These are phyloP conservation scores for Alternaria longipes DNA, from an alignment of 2,329 filamentous ascomycete species.

Conservation along the genomic window DNA sequence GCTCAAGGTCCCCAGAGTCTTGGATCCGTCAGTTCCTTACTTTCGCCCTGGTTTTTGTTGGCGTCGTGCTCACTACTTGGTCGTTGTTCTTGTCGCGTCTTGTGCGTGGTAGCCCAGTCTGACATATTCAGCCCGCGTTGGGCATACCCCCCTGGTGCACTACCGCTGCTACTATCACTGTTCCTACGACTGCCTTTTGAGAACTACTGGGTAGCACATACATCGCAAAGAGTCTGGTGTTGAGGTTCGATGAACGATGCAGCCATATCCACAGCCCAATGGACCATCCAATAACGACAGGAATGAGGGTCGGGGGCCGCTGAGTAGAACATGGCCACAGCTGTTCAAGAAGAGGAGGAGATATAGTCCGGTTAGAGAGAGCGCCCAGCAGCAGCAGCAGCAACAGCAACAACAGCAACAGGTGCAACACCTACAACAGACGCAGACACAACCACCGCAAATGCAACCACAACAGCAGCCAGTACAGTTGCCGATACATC, in stretches of 20 bases:
- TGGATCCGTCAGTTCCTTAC: not conserved
- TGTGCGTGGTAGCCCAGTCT: slow-evolving; percentile 4
- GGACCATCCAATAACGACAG: slow-evolving; percentile 31
- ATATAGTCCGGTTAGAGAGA: slow-evolving; percentile 42
- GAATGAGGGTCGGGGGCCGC: slow-evolving; percentile 32
- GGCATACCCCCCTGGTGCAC: slow-evolving; percentile 5
- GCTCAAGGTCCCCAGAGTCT: slow-evolving; percentile 11
- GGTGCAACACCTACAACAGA: not conserved
- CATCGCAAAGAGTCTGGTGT: not conserved
- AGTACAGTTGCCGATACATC: slow-evolving; percentile 26
- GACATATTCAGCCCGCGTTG: slow-evolving; percentile 11
- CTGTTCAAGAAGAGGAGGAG: slow-evolving; percentile 44
- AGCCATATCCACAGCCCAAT: slow-evolving; percentile 27
- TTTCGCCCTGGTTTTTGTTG: slow-evolving; percentile 4
- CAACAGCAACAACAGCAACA: not conserved
- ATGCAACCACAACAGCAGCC: slow-evolving; percentile 17
- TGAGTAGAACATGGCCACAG: slow-evolving; percentile 44
- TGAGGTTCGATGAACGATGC: slow-evolving; percentile 28
- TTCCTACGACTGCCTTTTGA: not conserved
- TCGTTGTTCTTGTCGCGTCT: slow-evolving; percentile 8
- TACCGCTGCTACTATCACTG: not conserved
- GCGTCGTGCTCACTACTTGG: not conserved
- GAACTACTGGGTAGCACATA: not conserved
- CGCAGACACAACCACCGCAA: slow-evolving; percentile 10
- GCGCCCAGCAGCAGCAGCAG: slow-evolving; percentile 31